A percentile compares a stretch with the other conserved stretches of the same genome.
Evolutionary conservation across 805 yeast genomes (phyloP).

Genomic region (Candida sithepensis): DNA sequence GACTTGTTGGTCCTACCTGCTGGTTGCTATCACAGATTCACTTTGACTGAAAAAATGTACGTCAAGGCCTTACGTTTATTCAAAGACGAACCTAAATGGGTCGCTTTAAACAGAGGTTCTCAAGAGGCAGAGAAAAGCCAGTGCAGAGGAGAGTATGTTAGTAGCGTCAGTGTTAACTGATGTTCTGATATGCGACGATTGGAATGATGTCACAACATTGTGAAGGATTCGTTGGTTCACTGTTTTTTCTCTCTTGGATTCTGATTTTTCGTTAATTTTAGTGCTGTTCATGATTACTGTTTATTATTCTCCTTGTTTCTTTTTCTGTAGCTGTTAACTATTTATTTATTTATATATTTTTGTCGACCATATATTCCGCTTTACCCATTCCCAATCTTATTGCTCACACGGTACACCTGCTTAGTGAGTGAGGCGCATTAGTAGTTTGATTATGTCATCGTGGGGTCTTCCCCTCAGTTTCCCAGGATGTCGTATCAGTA

Average conservation of each 20-base stretch:
- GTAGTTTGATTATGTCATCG: background rate
- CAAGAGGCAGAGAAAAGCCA: slow-evolving; percentile 40
- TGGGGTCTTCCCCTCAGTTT: background rate
- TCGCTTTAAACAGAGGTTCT: slow-evolving; percentile 60
- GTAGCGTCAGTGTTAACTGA: slow-evolving; percentile 19
- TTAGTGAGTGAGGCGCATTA: background rate
- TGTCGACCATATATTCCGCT: background rate
- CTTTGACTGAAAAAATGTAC: slow-evolving; percentile 58
- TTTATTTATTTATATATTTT: background rate
- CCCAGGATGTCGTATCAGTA: too few relatives aligned
- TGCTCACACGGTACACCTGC: too few relatives aligned
- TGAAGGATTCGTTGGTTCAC: too few relatives aligned
- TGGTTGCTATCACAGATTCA: slow-evolving; percentile 92
- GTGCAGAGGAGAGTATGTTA: slow-evolving; percentile 44
- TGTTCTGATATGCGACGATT: too few relatives aligned
- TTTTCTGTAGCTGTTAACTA: background rate
- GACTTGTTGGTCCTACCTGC: slow-evolving; percentile 81
- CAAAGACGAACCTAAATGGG: slow-evolving; percentile 96
- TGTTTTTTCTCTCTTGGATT: background rate
- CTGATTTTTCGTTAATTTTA: background rate
- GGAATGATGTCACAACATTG: too few relatives aligned
- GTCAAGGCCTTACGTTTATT: slow-evolving; percentile 81
- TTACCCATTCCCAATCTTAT: too few relatives aligned
- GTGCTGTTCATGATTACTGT: background rate
- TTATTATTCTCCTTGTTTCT: background rate